Conservation (phyloP, 257 asterid genomes). For the Solanum microdontum region DNA sequence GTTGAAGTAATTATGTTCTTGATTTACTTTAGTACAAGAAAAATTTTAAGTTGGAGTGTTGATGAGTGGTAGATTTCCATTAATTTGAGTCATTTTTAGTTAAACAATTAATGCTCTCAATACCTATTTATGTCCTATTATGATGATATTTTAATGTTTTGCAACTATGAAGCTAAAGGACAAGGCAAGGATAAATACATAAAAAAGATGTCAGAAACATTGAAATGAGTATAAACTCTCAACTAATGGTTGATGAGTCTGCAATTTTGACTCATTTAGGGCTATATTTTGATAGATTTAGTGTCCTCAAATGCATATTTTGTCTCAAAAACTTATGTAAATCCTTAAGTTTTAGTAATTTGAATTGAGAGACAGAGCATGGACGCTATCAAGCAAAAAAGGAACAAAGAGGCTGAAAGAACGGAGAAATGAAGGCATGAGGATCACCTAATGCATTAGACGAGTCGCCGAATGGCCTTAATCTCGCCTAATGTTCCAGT, state of each 20-base stretch:
- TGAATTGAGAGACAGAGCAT: too few species aligned
- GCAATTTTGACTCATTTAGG: too few species aligned
- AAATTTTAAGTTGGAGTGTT: not conserved
- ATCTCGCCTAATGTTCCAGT: too few species aligned
- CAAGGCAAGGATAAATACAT: not conserved
- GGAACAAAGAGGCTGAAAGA: too few species aligned
- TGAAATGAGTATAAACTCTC: not conserved
- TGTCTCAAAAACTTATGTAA: too few species aligned
- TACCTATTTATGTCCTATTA: not conserved
- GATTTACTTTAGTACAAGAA: not conserved
- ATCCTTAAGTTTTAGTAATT: too few species aligned
- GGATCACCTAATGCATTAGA: too few species aligned
- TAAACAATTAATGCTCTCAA: not conserved
- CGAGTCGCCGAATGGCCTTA: too few species aligned
- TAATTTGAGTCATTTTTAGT: not conserved
- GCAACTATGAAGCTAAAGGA: not conserved
- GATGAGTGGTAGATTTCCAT: not conserved
- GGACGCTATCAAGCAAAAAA: too few species aligned
- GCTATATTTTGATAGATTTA: too few species aligned
- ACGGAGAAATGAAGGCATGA: too few species aligned
- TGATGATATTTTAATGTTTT: not conserved
- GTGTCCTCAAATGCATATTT: too few species aligned
- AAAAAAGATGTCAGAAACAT: not conserved
- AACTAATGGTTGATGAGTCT: not conserved
- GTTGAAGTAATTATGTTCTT: not conserved